Evolutionary conservation across 1,284 basidiomycete species (phyloP).

Genomic region (Takashimella koratensis): DNA sequence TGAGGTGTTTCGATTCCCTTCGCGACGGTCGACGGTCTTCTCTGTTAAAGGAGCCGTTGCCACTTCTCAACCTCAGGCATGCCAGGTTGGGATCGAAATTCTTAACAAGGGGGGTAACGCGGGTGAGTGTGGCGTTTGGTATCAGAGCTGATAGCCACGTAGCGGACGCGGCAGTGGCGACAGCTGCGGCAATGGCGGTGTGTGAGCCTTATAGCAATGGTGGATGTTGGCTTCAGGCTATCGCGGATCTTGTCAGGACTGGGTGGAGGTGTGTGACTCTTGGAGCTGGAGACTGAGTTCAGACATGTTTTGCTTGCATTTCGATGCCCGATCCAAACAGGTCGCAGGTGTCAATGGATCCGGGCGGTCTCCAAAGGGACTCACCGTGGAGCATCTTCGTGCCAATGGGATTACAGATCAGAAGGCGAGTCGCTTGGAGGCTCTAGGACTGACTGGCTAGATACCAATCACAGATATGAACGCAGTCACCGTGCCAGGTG

Average conservation of each 20-base stretch:
- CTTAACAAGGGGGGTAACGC: slow-evolving; percentile 83
- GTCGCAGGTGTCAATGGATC: slow-evolving; percentile 57
- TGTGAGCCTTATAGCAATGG: no score
- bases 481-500: slow-evolving; percentile 87
- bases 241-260: no score
- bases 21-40: slow-evolving; percentile 28
- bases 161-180: slow-evolving; percentile 43
- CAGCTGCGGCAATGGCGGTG: slow-evolving; percentile 18
- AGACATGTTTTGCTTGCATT: slow-evolving; percentile 89
- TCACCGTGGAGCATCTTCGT: slow-evolving; percentile 68
- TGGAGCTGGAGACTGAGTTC: no score
- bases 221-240: no score
- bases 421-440: no score
- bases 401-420: no score
- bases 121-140: no score
- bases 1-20: no score
- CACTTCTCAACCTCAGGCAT: slow-evolving; percentile 79
- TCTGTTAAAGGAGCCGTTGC: slow-evolving; percentile 72
- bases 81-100: slow-evolving; percentile 78
- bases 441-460: no score
- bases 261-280: no score
- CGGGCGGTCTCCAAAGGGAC: slow-evolving; percentile 71
- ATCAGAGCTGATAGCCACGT: no score
- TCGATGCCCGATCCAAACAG: slow-evolving; percentile 67
- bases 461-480: slow-evolving; percentile 72